phyloP scores from a whole-genome alignment of 2,329 filamentous ascomycete genomes.

The Trichoderma citrinoviride region DNA sequence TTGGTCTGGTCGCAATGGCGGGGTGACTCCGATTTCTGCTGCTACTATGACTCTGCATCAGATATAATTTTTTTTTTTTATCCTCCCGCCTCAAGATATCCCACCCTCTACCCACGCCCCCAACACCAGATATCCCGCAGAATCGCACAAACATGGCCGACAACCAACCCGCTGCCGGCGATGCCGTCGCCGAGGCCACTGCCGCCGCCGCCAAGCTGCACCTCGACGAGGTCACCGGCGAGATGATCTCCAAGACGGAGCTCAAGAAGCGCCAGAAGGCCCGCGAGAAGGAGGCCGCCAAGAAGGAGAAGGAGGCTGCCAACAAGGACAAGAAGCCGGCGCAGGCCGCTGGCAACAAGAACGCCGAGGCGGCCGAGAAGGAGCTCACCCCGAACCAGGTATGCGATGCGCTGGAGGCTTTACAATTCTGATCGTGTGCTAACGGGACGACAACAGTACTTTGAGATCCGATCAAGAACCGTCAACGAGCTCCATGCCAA shows the following conservation, averaged over 20 bases:
- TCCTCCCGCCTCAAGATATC: not conserved
- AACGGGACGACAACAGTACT: slow-evolving; percentile 56
- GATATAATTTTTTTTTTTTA: slow-evolving; percentile 15
- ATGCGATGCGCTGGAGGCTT: not conserved
- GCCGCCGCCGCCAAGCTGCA: slow-evolving; percentile 68
- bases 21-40: slow-evolving; percentile 20
- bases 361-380: slow-evolving; percentile 62
- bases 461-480: slow-evolving; percentile 85
- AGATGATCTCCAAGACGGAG: slow-evolving; percentile 78
- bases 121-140: not conserved
- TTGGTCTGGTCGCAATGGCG: slow-evolving; percentile 18
- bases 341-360: slow-evolving; percentile 33
- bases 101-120: not conserved
- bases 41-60: slow-evolving; percentile 16
- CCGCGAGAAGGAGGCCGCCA: slow-evolving; percentile 81
- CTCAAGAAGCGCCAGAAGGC: slow-evolving; percentile 96
- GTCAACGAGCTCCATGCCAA: slow-evolving; percentile 52
- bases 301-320: slow-evolving; percentile 78
- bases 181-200: slow-evolving; percentile 47
- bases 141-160: slow-evolving; percentile 33
- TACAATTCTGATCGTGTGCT: not conserved
- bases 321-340: slow-evolving; percentile 39
- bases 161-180: slow-evolving; percentile 33
- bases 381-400: slow-evolving; percentile 56
- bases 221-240: slow-evolving; percentile 90